Percentiles rank a stretch among this genome's conserved stretches.
phyloP scores from a whole-genome alignment of 495 filamentous ascomycete species.

The Cenococcum geophilum region DNA sequence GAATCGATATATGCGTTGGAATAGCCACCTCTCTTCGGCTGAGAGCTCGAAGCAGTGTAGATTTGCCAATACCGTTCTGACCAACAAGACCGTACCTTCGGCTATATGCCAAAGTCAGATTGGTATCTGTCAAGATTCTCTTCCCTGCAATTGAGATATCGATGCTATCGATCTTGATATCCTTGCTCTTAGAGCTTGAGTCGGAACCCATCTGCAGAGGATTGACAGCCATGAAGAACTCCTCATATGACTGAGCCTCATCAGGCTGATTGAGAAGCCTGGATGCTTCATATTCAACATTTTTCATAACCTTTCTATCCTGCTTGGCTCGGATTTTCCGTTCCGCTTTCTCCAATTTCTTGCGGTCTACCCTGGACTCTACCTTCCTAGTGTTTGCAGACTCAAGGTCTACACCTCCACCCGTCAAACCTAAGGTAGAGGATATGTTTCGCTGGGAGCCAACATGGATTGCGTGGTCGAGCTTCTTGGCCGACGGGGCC shows the following conservation, averaged over 20 bases:
- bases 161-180: slow-evolving; percentile 95
- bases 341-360: slow-evolving; percentile 99
- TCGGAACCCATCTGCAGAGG: slow-evolving; percentile 79
- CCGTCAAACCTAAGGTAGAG: slow-evolving; percentile 82
- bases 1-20: slow-evolving; percentile 94
- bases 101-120: slow-evolving; percentile 83
- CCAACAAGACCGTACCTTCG: slow-evolving; percentile 95
- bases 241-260: slow-evolving; percentile 90
- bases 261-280: slow-evolving; percentile 76
- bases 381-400: slow-evolving; percentile 87
- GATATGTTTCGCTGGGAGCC: slow-evolving; percentile 91
- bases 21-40: slow-evolving; percentile 91
- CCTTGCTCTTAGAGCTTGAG: slow-evolving; percentile 80
- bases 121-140: slow-evolving; percentile 85
- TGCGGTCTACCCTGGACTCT: slow-evolving; percentile 93
- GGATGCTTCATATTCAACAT: slow-evolving; percentile 94
- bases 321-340: slow-evolving; percentile 97
- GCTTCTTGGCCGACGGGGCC: slow-evolving; percentile 69
- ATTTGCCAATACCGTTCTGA: slow-evolving; percentile 99
- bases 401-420: slow-evolving; percentile 82
- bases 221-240: slow-evolving; percentile 99
- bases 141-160: slow-evolving; percentile 87
- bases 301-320: slow-evolving; percentile 97
- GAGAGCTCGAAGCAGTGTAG: slow-evolving; percentile 82
- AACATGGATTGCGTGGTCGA: slow-evolving; percentile 95